phyloP scores from a whole-genome alignment of 2,329 filamentous ascomycete genomes.

The Ophiostoma perfectum region DNA sequence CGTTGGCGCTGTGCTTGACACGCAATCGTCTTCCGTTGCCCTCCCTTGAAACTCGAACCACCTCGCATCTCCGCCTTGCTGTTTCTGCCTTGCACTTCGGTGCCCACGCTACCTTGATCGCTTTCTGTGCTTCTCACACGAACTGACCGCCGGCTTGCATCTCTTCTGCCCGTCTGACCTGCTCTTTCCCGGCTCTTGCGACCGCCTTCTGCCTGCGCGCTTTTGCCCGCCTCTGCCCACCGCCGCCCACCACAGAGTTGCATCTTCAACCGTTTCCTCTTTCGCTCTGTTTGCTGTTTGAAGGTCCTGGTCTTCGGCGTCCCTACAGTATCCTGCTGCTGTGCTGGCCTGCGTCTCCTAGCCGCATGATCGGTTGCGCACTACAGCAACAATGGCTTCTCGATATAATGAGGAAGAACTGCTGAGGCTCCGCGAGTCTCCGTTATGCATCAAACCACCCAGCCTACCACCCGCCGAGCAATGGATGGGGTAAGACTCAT shows the following conservation, averaged over 20 bases:
- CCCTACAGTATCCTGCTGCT: background rate
- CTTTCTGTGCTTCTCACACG: too few species aligned
- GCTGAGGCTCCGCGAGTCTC: constrained; percentile 70
- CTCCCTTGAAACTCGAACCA: constrained; percentile 8
- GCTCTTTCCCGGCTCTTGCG: background rate
- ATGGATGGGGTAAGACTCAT: constrained; percentile 79
- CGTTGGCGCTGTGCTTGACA: constrained; percentile 2
- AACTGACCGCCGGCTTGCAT: too few species aligned
- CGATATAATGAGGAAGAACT: constrained; percentile 75
- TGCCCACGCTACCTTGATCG: background rate
- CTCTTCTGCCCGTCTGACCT: background rate
- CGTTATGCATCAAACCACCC: constrained; percentile 73
- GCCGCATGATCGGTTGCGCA: constrained; percentile 15
- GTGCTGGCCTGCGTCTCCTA: background rate
- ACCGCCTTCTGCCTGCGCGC: background rate
- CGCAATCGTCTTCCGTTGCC: constrained; percentile 3
- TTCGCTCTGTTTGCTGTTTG: background rate
- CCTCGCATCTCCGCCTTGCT: background rate
- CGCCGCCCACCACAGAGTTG: background rate
- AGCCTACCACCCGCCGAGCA: constrained; percentile 78
- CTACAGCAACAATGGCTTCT: constrained; percentile 41
- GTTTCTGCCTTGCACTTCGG: background rate
- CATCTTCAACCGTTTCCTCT: too few species aligned
- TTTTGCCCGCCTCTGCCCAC: background rate
- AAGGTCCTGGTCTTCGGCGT: background rate